Base-by-base conservation (phyloP, 306 rosid genomes). In the Neltuma alba region DNA sequence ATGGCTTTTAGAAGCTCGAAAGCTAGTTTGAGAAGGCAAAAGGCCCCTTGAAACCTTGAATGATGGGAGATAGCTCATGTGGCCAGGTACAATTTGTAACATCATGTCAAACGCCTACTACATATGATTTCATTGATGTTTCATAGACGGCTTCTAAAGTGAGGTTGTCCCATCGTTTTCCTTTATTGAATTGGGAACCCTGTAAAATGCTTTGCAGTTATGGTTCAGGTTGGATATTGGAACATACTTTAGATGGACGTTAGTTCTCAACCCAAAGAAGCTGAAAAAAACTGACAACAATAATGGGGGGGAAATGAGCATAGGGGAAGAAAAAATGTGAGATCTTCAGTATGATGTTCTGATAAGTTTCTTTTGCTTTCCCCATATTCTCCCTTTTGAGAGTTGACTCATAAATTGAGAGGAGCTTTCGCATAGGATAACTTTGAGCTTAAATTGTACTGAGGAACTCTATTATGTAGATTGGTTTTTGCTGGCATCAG, bases 81-180 rank as follows among this genome's bases (percentile, higher is more conserved):
- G 58, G 11, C 27, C 25, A 6, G 27, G 25, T 52, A 52, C 27
- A 52, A 52, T 13, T 14, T 52, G 58, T 6, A n/a, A 20, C 14
- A 25, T 11, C 6, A 2, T 9, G 33, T 31, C 41, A 7, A 16
- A 31, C 70, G 36, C 45, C 9, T 20, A 20, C 44, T 8, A 18
- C 6, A 66, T 20, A 37, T n/a, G 42, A 36, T 36, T 61, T 31
- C 3, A 28, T 14, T 9, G 9, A 3, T 14, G 38, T 21, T 21
- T 5, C 72, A 36, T 42, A 13, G 55, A 27, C 25, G 74, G 36
- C 63, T 9, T 57, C 57, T 42, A 68, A 31, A 74, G 77, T 38
- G 72, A 85, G 82, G 28, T 31, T 48, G 74, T 64, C 66, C 31
- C 70, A 65, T 71, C 55, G 62, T 34, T 64, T 55, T 44, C 41